Base-by-base conservation (phyloP, 2,329 filamentous ascomycete genomes). In the Blastomyces parvus region DNA sequence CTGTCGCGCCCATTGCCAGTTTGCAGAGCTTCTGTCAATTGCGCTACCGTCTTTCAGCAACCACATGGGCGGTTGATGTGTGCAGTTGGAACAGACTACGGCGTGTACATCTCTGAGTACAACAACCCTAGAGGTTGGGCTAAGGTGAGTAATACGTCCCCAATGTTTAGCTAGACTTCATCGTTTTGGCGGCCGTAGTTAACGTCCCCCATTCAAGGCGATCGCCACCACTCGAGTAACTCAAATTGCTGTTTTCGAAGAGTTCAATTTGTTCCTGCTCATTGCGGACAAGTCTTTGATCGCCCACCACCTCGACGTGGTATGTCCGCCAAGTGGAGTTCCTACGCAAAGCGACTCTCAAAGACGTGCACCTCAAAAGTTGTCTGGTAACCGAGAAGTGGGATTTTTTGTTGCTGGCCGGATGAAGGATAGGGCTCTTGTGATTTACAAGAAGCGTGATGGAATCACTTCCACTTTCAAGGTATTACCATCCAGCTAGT, bases 381-480 rank as follows among this genome's bases (percentile, higher is more conserved):
- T 99, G 42, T 89, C 87, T 2, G 87, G 88, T 36, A 89, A 88
- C 67, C 90, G 94, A 73, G 94, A 99, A 72, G 92, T 99, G 25
- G 90, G 92, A 17, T 99, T 97, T 81, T 99, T 99, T 74, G 90
- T 91, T 19, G 94, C 91, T 1, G 94, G 93, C 11, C 86, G 89
- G 64, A 97, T 99, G 92, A 99, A 99, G 80, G 94, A 99, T 65
- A 86, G 94, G 8, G 92, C 89, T 67, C 81, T 99, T 8, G 86
- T 99, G 36, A 93, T 99, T 75, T 99, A 97, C 83, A 97, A 97
- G 79, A 95, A 95, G 74, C 90, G 91, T 66, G 94, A 97, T 74
- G 88, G 88, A 36, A 82, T 97, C 65, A 90, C 92, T 70, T 97
- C 91, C 30, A 96, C 89, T 97, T 66, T 99, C 83, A 97, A 85